Conservation (phyloP, 2,329 filamentous ascomycete genomes). For the Penicillium sp. region DNA sequence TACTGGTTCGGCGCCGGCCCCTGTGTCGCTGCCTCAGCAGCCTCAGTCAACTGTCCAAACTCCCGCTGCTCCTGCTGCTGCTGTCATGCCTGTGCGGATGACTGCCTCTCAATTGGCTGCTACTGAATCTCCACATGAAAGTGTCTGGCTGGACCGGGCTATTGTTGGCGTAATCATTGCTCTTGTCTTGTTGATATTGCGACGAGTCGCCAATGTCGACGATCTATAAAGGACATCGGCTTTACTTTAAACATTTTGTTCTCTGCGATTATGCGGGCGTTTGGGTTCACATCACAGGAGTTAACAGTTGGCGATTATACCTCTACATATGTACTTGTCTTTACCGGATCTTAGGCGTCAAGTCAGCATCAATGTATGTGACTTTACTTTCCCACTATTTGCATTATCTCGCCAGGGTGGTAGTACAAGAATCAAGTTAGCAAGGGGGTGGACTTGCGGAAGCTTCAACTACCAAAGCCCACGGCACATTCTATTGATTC, state of each 20-base stretch:
- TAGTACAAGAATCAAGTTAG: too few relatives aligned
- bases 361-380: too few relatives aligned
- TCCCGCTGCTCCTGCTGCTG: neutral
- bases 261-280: neutral
- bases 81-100: neutral
- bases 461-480: too few relatives aligned
- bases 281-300: constrained; percentile 2
- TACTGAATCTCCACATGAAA: constrained; percentile 43
- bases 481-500: too few relatives aligned
- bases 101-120: neutral
- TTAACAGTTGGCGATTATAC: neutral
- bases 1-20: neutral
- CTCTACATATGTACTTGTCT: neutral
- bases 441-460: too few relatives aligned
- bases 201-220: constrained; percentile 41
- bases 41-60: neutral
- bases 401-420: too few relatives aligned
- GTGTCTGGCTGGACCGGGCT: constrained; percentile 75
- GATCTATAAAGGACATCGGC: constrained; percentile 15
- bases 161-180: constrained; percentile 72
- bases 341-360: neutral
- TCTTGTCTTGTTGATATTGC: constrained; percentile 66
- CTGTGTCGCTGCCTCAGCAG: neutral
- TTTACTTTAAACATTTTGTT: neutral
- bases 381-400: too few relatives aligned